Evolutionary conservation across 371 early-diverging fungal species (phyloP).

Genomic region (Saksenaea vasiformis): DNA sequence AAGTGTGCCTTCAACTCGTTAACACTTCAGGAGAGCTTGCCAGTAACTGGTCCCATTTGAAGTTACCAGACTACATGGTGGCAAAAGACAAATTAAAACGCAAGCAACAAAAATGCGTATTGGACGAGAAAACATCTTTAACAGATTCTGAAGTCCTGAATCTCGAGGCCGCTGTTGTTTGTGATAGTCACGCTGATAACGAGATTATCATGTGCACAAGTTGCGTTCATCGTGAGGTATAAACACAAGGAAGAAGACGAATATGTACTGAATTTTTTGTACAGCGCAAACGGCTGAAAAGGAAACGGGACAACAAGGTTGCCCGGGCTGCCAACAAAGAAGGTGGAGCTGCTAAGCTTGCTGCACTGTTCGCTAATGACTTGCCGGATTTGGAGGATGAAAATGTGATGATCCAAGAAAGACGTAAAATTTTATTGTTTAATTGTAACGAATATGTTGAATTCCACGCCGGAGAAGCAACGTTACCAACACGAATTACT

Average conservation of each 20-base stretch:
- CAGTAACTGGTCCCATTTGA: slow-evolving; percentile 68
- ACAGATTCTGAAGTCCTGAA: slow-evolving; percentile 37
- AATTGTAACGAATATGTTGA: slow-evolving; percentile 74
- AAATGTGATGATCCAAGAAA: slow-evolving; percentile 49
- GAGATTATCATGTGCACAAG: slow-evolving; percentile 72
- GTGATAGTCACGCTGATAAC: slow-evolving; percentile 71
- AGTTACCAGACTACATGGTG: slow-evolving; percentile 71
- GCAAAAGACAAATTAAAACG: slow-evolving; percentile 64
- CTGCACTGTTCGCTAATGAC: slow-evolving; percentile 45
- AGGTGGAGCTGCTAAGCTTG: slow-evolving; percentile 48
- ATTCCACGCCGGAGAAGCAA: slow-evolving; percentile 75
- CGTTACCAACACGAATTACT: slow-evolving; percentile 77
- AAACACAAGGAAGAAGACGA: not conserved
- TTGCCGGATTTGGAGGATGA: slow-evolving; percentile 48
- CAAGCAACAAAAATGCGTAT: slow-evolving; percentile 35
- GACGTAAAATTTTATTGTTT: slow-evolving; percentile 63
- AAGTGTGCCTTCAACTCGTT: slow-evolving; percentile 71
- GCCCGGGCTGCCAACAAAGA: slow-evolving; percentile 52
- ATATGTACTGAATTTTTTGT: not conserved
- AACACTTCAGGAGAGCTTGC: slow-evolving; percentile 62
- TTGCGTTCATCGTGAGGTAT: slow-evolving; percentile 75
- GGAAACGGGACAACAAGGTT: slow-evolving; percentile 59
- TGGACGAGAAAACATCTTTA: slow-evolving; percentile 34
- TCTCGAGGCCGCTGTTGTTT: slow-evolving; percentile 72
- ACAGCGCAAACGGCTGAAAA: slow-evolving; percentile 53